phyloP scores from a whole-genome alignment of 108 stramenopile species.

The Cyclotella atomus region DNA sequence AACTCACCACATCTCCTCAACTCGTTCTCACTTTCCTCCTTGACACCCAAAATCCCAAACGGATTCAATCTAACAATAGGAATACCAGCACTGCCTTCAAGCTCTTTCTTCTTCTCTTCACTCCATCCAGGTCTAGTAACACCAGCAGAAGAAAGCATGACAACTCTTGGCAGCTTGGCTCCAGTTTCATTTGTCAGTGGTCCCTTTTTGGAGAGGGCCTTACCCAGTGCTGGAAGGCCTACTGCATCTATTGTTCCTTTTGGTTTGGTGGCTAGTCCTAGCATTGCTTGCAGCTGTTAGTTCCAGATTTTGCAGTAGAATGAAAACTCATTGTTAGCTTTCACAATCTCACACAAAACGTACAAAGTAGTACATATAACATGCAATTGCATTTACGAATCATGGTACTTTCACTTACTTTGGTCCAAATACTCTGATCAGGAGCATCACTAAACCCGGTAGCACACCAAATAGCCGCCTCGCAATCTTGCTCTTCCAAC shows the following conservation, averaged over 20 bases:
- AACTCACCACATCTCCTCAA: conserved; percentile 64
- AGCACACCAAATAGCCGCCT: conserved; percentile 87
- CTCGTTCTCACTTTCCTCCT: conserved; percentile 74
- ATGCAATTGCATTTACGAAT: too few species aligned
- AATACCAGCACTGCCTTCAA: conserved; percentile 82
- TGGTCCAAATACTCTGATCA: conserved; percentile 43
- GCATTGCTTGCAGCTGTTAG: conserved; percentile 15
- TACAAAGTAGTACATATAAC: too few species aligned
- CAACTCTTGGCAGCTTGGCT: conserved; percentile 59
- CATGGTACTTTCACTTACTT: conserved; percentile 15
- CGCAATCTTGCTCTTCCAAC: conserved; percentile 40
- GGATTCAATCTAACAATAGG: conserved; percentile 95
- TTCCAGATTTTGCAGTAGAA: too few species aligned
- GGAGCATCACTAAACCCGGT: conserved; percentile 74
- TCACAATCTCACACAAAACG: too few species aligned
- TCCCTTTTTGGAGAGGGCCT: conserved; percentile 21
- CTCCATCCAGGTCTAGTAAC: conserved; percentile 79
- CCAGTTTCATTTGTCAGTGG: neutral
- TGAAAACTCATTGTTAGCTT: too few species aligned
- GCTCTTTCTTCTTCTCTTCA: conserved; percentile 65
- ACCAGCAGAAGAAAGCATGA: conserved; percentile 83
- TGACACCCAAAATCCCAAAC: conserved; percentile 87
- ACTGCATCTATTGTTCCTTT: conserved; percentile 72
- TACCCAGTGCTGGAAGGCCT: conserved; percentile 66
- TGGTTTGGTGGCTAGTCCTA: conserved; percentile 50